Evolutionary conservation across 768 basidiomycete species (phyloP).

Genomic region (Cystofilobasidium bisporidii): DNA sequence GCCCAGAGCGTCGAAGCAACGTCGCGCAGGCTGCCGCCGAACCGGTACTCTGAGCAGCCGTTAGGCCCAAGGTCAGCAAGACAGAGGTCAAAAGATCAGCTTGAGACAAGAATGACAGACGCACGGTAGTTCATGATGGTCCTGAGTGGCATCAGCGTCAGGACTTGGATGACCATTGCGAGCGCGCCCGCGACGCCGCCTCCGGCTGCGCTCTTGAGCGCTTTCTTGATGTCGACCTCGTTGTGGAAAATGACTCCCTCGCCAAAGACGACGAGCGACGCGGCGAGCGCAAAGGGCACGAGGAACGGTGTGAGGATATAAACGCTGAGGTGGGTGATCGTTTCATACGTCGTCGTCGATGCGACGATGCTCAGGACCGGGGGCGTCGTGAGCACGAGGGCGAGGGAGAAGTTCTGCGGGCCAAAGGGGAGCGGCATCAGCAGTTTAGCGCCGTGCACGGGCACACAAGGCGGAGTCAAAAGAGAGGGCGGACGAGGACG

Average conservation of each 20-base stretch:
- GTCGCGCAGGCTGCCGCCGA: constrained; percentile 62
- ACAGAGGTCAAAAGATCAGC: too few species aligned
- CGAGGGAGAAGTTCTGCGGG: constrained; percentile 12
- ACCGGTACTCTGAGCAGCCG: constrained; percentile 39
- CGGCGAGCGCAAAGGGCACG: constrained; percentile 19
- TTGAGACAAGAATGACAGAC: constrained; percentile 42
- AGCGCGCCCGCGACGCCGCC: constrained; percentile 78
- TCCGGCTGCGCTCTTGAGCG: constrained; percentile 72
- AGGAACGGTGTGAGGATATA: constrained; percentile 20
- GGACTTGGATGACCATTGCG: constrained; percentile 92
- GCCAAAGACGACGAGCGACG: constrained; percentile 21
- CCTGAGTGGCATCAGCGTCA: constrained; percentile 73
- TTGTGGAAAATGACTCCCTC: constrained; percentile 27
- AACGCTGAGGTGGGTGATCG: constrained; percentile 12
- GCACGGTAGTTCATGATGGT: constrained; percentile 98
- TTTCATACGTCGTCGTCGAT: constrained; percentile 12
- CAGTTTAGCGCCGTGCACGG: background rate
- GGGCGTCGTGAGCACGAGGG: constrained; percentile 12
- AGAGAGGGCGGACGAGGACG: constrained; percentile 7
- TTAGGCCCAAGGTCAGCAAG: too few species aligned
- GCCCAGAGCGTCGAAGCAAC: constrained; percentile 59
- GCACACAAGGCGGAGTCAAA: background rate
- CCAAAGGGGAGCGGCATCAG: background rate
- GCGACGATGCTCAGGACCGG: constrained; percentile 6
- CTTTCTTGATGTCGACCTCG: constrained; percentile 69